Evolutionary conservation across 1,284 basidiomycete species (phyloP).

Genomic region (Ustilago esculenta): DNA sequence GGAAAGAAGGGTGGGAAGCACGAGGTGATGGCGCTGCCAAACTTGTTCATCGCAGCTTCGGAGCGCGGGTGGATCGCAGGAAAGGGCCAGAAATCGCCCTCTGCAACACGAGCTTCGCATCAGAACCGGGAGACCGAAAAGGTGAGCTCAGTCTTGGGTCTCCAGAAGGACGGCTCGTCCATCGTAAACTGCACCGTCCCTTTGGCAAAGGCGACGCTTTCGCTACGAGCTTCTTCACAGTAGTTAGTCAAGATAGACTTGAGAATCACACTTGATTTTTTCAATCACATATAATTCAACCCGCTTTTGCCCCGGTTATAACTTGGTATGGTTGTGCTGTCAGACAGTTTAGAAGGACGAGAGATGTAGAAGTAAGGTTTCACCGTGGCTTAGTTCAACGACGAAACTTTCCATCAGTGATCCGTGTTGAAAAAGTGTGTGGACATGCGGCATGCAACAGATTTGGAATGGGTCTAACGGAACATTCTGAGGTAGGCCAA

Average conservation of each 20-base stretch:
- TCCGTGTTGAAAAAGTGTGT: neutral
- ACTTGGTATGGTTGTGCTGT: no score
- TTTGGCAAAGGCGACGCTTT: conserved; percentile 29
- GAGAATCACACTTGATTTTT: no score
- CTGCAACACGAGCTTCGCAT: conserved; percentile 1
- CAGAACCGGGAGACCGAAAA: conserved; percentile 1
- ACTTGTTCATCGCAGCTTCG: conserved; percentile 51
- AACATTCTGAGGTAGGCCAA: conserved; percentile 79
- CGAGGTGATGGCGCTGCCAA: conserved; percentile 52
- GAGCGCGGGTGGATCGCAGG: conserved; percentile 53
- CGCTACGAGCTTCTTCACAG: conserved; percentile 30
- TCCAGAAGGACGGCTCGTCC: conserved; percentile 34
- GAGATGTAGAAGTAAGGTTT: no score
- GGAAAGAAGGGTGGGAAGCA: conserved; percentile 22
- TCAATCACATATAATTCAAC: no score
- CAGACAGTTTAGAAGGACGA: no score
- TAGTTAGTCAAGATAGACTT: no score
- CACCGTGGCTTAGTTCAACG: no score
- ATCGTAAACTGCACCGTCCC: conserved; percentile 40
- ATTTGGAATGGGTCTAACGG: conserved; percentile 29
- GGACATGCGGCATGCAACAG: no score
- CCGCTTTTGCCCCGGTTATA: no score
- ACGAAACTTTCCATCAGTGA: neutral
- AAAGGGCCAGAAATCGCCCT: conserved; percentile 16
- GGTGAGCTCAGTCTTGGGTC: conserved; percentile 11